Evolutionary conservation across 2,329 filamentous ascomycete genomes (phyloP), one percentile per base, ranked within the genome.

Genomic region (Lachnellula suecica): DNA sequence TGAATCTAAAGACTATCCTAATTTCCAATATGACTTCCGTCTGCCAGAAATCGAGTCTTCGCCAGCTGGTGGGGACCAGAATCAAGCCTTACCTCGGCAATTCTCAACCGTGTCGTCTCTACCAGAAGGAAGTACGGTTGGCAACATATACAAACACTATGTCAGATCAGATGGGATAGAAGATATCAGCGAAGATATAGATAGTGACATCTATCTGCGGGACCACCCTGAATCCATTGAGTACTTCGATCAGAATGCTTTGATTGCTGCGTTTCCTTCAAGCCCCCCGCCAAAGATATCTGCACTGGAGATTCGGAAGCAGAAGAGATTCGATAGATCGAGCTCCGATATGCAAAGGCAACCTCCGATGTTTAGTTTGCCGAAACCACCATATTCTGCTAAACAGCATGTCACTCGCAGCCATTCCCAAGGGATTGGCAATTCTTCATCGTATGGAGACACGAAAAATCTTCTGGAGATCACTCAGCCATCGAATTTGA

Each of bases 131-230:
- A 66, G 63, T 25, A 67, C 65, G 4, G 52, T 67, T 38, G 62
- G 59, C 5, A 63, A 66, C 15, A 64, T 66, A 4, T 61, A 62
- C 44, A 53, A 46, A n/a, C 58, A 62, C 10, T 66, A 66, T 35
- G 40, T 58, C 25, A 50, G 37, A 17, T 52, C 38, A 10, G 53
- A 54, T 17, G 51, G 47, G 10, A 19, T 41, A 20, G 25, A 47
- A 10, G 46, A 48, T 31, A 19, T 35, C 10, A 49, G 45, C n/a
- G 42, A 53, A 22, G 44, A 47, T 27, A 35, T 29, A 24, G 25
- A 22, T 37, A 51, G 47, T 11, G 52, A 54, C 11, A 6, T 41
- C 19, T 38, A 29, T 35, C 11, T 23, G 9, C 27, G 22, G 10
- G 6, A 29, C 11, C 27, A 51, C 17, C 29, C 17, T 43, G 15